A percentile compares a stretch with the other conserved stretches of the same genome.
phyloP scores from a whole-genome alignment of 1,139 yeast species.

The Wickerhamiella pararugosa region DNA sequence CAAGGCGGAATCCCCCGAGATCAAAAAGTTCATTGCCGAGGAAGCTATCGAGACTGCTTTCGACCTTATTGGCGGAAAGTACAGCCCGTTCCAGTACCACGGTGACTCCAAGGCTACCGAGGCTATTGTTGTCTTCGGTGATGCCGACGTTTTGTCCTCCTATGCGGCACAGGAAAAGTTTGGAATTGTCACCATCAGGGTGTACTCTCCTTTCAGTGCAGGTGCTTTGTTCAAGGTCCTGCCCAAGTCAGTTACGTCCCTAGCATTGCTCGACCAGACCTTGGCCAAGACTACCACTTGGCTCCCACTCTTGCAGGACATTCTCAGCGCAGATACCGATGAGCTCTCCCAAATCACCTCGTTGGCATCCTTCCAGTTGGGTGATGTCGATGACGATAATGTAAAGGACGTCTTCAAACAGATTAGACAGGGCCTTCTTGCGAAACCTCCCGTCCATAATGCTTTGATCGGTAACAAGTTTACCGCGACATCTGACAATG shows the following conservation, averaged over 20 bases:
- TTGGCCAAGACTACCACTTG: constrained; percentile 35
- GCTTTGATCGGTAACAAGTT: constrained; percentile 39
- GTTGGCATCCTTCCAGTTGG: constrained; percentile 45
- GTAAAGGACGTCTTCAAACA: constrained; percentile 34
- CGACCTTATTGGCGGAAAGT: constrained; percentile 20
- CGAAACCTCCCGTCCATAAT: constrained; percentile 46
- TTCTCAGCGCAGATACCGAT: constrained; percentile 39
- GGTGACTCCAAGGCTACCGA: constrained; percentile 31
- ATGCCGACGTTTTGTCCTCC: constrained; percentile 34
- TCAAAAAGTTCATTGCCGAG: constrained; percentile 16
- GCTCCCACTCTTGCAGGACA: constrained; percentile 61
- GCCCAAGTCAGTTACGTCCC: constrained; percentile 41
- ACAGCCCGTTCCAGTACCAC: constrained; percentile 30
- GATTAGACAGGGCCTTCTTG: constrained; percentile 38
- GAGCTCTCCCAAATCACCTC: constrained; percentile 22
- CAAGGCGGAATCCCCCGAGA: constrained; percentile 8
- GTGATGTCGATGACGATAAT: constrained; percentile 33
- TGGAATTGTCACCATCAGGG: constrained; percentile 43
- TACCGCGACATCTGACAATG: neutral
- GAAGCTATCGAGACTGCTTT: constrained; percentile 20
- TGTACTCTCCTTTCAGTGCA: constrained; percentile 59
- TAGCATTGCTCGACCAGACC: constrained; percentile 53
- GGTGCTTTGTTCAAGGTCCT: constrained; percentile 34
- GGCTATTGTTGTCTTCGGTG: constrained; percentile 49
- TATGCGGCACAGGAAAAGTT: constrained; percentile 22